These are phyloP conservation scores for Gorgonomyces haynaldii DNA, from an alignment of 192 early-diverging fungal species.

Conservation along the genomic window DNA sequence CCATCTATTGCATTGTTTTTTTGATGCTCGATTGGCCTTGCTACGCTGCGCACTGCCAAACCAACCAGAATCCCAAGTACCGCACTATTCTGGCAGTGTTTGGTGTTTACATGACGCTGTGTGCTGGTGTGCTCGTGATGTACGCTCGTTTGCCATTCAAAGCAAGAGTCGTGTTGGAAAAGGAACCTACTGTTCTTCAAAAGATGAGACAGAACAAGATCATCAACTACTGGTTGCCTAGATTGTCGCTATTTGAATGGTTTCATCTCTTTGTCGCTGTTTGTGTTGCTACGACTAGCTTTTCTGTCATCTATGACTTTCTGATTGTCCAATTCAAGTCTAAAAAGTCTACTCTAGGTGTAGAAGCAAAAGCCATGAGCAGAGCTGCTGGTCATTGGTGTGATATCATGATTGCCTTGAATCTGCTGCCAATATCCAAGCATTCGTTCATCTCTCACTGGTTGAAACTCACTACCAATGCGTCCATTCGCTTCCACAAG, in stretches of 20 bases:
- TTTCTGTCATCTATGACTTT: neutral
- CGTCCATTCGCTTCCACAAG: constrained; percentile 3
- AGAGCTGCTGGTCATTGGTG: neutral
- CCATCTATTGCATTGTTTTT: neutral
- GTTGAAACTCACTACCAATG: neutral
- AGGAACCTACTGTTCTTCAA: neutral
- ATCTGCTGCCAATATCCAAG: neutral
- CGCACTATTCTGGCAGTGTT: neutral
- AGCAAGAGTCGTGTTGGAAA: neutral
- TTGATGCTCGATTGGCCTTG: neutral
- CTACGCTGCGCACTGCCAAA: neutral
- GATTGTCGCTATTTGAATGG: neutral
- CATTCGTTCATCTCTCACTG: neutral
- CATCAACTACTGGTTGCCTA: neutral
- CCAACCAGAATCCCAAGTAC: neutral
- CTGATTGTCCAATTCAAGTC: neutral
- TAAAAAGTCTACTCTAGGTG: neutral
- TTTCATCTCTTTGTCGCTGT: neutral
- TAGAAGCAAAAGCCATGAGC: neutral
- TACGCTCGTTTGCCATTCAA: neutral
- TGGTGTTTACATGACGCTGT: neutral
- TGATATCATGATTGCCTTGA: constrained; percentile 4
- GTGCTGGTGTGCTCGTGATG: neutral
- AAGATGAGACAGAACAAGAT: neutral
- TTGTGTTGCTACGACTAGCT: neutral